Evolutionary conservation across 192 early-diverging fungal species (phyloP).

Genomic region (Gonapodya sp.): DNA sequence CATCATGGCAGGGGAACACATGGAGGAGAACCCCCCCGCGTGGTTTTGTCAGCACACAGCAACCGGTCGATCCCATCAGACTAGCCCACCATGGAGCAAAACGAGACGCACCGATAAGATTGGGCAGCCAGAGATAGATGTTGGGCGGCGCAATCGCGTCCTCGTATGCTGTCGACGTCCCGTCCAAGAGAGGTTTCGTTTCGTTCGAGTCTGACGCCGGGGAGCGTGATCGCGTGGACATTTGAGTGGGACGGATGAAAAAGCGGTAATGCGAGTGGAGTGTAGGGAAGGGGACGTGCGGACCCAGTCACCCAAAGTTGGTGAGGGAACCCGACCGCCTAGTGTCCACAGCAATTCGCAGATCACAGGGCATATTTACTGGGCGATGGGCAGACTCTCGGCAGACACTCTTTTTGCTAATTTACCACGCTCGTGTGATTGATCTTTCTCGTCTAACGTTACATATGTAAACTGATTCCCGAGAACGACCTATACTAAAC

Average conservation of each 20-base stretch:
- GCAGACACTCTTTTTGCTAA: too few relatives aligned
- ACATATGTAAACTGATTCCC: too few relatives aligned
- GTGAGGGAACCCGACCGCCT: too few relatives aligned
- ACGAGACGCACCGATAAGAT: slow-evolving; percentile 54
- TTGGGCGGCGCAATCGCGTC: slow-evolving; percentile 13
- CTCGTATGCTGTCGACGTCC: neutral
- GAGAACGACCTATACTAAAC: too few relatives aligned
- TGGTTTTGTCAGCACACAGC: neutral
- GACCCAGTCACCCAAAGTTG: too few relatives aligned
- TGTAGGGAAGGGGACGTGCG: neutral
- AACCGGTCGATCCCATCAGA: neutral
- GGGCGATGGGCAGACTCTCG: too few relatives aligned
- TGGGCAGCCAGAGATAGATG: slow-evolving; percentile 70
- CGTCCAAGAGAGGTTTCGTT: neutral
- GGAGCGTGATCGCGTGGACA: neutral
- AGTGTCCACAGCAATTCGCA: too few relatives aligned
- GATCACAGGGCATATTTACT: too few relatives aligned
- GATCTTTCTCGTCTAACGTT: too few relatives aligned
- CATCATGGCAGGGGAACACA: too few relatives aligned
- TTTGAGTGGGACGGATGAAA: neutral
- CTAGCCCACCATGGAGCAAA: neutral
- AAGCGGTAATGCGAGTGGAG: neutral
- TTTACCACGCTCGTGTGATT: too few relatives aligned
- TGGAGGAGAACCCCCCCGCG: too few relatives aligned
- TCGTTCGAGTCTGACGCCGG: neutral